phyloP scores from a whole-genome alignment of 176 grass and related monocot species.

The Puccinellia tenuiflora region DNA sequence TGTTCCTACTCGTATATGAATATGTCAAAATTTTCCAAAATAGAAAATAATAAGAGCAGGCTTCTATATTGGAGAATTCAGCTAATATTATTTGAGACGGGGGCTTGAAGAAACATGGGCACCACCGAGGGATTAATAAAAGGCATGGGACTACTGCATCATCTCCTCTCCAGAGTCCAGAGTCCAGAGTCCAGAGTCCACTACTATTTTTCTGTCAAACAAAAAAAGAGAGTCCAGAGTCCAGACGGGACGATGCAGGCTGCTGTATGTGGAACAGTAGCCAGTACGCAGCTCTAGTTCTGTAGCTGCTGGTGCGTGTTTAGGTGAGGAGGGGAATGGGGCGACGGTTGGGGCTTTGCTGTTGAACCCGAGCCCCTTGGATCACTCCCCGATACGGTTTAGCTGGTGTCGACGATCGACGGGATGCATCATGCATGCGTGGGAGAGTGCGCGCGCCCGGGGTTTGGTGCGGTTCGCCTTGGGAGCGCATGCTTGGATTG shows the following conservation, averaged over 20 bases:
- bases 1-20: background rate
- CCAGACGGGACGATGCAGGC: background rate
- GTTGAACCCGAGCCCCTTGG: conserved; percentile 64
- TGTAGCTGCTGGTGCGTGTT: background rate
- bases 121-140: background rate
- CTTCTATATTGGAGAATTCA: background rate
- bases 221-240: no score
- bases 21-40: background rate
- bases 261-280: background rate
- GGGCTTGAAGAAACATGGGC: background rate
- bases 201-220: no score
- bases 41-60: no score
- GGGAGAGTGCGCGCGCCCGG: background rate
- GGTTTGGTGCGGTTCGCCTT: conserved; percentile 42
- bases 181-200: no score
- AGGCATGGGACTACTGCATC: background rate
- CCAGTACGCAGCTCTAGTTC: background rate
- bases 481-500: conserved; percentile 32
- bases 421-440: background rate
- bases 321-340: no score
- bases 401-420: background rate
- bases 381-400: conserved; percentile 33
- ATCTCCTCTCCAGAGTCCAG: no score
- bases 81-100: no score
- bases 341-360: conserved; percentile 22